Base-by-base conservation (phyloP, 176 grass and related monocot genomes). In the Urochloa ruziziensis region DNA sequence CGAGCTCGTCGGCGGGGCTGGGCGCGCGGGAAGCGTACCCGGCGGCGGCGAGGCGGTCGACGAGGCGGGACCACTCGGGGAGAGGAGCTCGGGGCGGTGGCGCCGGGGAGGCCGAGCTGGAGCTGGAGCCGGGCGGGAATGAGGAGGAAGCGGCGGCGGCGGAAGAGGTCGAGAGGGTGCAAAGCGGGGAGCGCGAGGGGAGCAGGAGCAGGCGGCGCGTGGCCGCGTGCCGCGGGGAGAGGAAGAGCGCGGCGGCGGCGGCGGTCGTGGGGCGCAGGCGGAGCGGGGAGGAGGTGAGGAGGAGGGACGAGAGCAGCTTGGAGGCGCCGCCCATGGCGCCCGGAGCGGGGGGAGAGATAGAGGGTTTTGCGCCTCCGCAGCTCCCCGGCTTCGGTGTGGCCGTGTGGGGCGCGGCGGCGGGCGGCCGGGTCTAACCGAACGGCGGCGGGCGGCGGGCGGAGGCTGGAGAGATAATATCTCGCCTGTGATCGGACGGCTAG, bases 11-110 rank as follows among this genome's bases (percentile, higher is more conserved):
- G 33, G 21, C 43, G 19, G 68, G n/a, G 25, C 34, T 52, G n/a
- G 48, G 81, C 1, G 36, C 46, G 47, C 87, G 80, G 33, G 68
- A 34, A 3, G 61, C 64, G 51, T 96, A 99, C 1, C 85, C 89
- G 18, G 86, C 87, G 17, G 83, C 66, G 9, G 76, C 52, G 37
- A 95, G 84, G 64, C 73, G 86, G 62, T 94, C 90, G 15, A 99
- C 69, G 15, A 99, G 91, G 72, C 65, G 82, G 34, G 80, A 69
- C 93, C 91, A 99, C 77, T 99, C 96, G 23, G 87, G 91, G 72
- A 84, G 93, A 7, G 84, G 64, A 42, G 34, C 16, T 21, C 69
- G 53, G 9, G 34, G 39, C 21, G 58, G 72, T 5, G 53, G 54
- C 18, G 77, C 15, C 24, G 84, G 24, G 49, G 75, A 64, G 37